Evolutionary conservation across 768 basidiomycete species (phyloP).

Genomic region (Hygrophorus pudorinus): DNA sequence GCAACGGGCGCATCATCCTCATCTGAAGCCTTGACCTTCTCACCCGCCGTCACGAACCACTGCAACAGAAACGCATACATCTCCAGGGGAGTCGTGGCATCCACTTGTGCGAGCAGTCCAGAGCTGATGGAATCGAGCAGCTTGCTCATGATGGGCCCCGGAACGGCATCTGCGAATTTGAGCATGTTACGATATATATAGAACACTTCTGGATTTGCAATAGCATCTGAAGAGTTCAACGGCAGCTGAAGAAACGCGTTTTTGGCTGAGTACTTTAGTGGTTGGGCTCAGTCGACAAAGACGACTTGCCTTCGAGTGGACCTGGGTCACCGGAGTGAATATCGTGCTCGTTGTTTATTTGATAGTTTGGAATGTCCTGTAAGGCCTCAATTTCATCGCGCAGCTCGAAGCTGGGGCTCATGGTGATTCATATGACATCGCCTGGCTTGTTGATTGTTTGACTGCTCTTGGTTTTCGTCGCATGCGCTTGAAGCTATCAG

Average conservation of each 20-base stretch:
- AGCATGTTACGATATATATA: constrained; percentile 77
- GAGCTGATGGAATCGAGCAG: constrained; percentile 81
- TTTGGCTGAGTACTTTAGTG: background rate
- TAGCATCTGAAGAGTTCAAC: constrained; percentile 73
- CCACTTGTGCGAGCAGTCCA: constrained; percentile 62
- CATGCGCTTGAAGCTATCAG: no score
- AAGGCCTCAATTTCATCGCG: constrained; percentile 68
- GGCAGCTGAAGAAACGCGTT: constrained; percentile 38
- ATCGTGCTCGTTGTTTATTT: constrained; percentile 63
- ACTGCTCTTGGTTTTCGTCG: no score
- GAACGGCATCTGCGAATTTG: constrained; percentile 59
- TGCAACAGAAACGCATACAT: constrained; percentile 87
- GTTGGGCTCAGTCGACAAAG: background rate
- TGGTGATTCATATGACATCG: no score
- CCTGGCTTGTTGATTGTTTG: no score
- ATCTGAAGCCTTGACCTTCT: constrained; percentile 56
- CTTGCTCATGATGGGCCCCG: constrained; percentile 66
- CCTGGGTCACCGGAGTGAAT: constrained; percentile 44
- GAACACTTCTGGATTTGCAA: constrained; percentile 59
- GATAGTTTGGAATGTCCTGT: constrained; percentile 49
- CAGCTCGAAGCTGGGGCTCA: constrained; percentile 46
- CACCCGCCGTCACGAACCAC: constrained; percentile 81
- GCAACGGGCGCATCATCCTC: constrained; percentile 37
- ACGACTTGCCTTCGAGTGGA: constrained; percentile 48
- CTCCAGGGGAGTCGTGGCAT: constrained; percentile 69